Evolutionary conservation across 345 rosid species (phyloP), one percentile per base, ranked within the genome.

Genomic region (Linum usitatissimum): DNA sequence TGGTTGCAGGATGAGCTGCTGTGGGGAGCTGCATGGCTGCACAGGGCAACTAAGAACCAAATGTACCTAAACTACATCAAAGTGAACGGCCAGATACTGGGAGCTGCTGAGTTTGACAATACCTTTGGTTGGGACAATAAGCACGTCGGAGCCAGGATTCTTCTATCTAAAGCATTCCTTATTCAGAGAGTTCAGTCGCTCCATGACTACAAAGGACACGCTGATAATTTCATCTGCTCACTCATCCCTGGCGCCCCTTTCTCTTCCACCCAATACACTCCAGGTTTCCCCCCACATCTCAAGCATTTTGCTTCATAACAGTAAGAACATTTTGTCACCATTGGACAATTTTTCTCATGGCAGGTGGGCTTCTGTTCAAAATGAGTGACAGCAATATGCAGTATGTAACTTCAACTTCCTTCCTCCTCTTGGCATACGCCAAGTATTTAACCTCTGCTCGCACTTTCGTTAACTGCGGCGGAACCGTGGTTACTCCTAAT

Each of bases 171-270:
- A 93, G 83, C 83, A 17, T 89, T 93, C 77, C 72, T 93, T 65
- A 97, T 89, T 64, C 91, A 87, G 61, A 87, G 83, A 59, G 66
- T 84, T 67, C 83, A 64, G 53, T 73, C 97, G 34, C 88, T 93
- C 71, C 86, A 83, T 70, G 94, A 86, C 42, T 93, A 93, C 90
- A 93, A 93, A 57, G 94, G 83, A 60, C 99, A 86, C 64, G 97
- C 99, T 49, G 99, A 93, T 75, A 90, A 84, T 78, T 93, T 89
- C 73, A 84, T 93, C 36, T 93, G 99, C 75, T 89, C 97, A 9
- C 77, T 93, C 30, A 78, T 93, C 21, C 99, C 97, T 38, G 96
- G 88, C 19, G 91, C 96, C 59, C 79, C 92, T 61, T 86, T 69
- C 76, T 89, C 91, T 70, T 84, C 91, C 54, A 9, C 94, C 48